Evolutionary conservation across 257 asterid species (phyloP).

Genomic region (Fraxinus pennsylvanica): DNA sequence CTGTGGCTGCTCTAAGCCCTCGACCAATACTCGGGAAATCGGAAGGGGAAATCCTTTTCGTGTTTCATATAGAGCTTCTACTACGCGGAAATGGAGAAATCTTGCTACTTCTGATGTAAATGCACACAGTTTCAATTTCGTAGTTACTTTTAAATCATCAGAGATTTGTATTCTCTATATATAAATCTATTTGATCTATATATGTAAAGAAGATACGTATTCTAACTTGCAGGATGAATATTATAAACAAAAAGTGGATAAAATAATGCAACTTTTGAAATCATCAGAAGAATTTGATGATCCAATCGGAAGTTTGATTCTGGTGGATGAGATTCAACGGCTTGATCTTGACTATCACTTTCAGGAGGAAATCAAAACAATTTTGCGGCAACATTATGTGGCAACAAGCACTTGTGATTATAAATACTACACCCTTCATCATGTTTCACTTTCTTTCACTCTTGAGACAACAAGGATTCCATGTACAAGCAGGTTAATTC

Average conservation of each 20-base stretch:
- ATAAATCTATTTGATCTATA: background rate
- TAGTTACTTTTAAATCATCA: background rate
- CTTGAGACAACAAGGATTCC: constrained; percentile 44
- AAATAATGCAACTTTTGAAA: constrained; percentile 19
- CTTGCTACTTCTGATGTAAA: background rate
- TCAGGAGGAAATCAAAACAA: constrained; percentile 29
- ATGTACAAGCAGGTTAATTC: constrained; percentile 36
- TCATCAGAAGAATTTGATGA: background rate
- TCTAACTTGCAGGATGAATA: background rate
- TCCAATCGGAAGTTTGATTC: constrained; percentile 12
- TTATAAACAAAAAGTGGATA: constrained; percentile 12
- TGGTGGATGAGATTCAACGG: constrained; percentile 45
- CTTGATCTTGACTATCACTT: constrained; percentile 36
- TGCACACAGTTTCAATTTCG: background rate
- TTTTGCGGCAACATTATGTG: constrained; percentile 20
- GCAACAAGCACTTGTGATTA: background rate
- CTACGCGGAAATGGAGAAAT: background rate
- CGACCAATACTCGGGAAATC: background rate
- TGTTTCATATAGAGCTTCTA: background rate
- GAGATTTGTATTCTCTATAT: background rate
- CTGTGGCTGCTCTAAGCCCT: background rate
- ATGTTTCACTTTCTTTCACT: constrained; percentile 46
- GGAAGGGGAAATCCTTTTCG: background rate
- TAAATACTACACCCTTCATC: constrained; percentile 17
- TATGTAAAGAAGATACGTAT: background rate